phyloP scores from a whole-genome alignment of 2,329 filamentous ascomycete genomes.

The Penicillium sp. region DNA sequence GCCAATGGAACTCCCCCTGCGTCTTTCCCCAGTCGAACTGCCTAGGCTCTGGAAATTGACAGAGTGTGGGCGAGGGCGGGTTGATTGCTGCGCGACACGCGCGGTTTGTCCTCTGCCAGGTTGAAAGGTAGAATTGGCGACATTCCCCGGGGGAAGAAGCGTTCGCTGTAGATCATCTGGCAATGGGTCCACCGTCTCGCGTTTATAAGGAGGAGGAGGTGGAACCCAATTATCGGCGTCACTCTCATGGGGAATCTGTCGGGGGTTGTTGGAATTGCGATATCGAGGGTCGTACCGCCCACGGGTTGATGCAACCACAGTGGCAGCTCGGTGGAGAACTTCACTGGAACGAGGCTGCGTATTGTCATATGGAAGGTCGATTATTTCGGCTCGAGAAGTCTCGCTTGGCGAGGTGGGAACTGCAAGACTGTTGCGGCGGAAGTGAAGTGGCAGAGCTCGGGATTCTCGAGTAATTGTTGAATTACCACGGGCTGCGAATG shows the following conservation, averaged over 20 bases:
- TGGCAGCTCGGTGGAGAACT: slow-evolving; percentile 69
- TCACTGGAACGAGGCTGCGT: slow-evolving; percentile 68
- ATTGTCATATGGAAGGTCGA: slow-evolving; percentile 72
- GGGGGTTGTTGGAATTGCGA: slow-evolving; percentile 28
- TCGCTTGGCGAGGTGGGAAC: slow-evolving; percentile 28
- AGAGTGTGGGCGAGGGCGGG: slow-evolving; percentile 27
- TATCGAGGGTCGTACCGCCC: slow-evolving; percentile 61
- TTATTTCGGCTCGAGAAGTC: slow-evolving; percentile 35
- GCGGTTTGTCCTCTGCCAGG: slow-evolving; percentile 27
- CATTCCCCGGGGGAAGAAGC: slow-evolving; percentile 30
- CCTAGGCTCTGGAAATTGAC: slow-evolving; percentile 30
- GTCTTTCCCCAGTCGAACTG: slow-evolving; percentile 26
- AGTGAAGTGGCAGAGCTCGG: slow-evolving; percentile 15
- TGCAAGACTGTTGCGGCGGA: slow-evolving; percentile 31
- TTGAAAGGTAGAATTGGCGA: background rate
- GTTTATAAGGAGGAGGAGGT: slow-evolving; percentile 72
- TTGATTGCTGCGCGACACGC: slow-evolving; percentile 26
- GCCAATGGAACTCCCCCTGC: slow-evolving; percentile 18
- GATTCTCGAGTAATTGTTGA: slow-evolving; percentile 23
- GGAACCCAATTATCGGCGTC: slow-evolving; percentile 88
- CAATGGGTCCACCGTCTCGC: slow-evolving; percentile 37
- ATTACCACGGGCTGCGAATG: slow-evolving; percentile 35
- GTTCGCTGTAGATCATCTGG: slow-evolving; percentile 39
- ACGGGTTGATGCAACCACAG: slow-evolving; percentile 71
- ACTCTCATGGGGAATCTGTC: slow-evolving; percentile 78